phyloP scores from a whole-genome alignment of 148 eudicot species.

The Camellia sinensis region DNA sequence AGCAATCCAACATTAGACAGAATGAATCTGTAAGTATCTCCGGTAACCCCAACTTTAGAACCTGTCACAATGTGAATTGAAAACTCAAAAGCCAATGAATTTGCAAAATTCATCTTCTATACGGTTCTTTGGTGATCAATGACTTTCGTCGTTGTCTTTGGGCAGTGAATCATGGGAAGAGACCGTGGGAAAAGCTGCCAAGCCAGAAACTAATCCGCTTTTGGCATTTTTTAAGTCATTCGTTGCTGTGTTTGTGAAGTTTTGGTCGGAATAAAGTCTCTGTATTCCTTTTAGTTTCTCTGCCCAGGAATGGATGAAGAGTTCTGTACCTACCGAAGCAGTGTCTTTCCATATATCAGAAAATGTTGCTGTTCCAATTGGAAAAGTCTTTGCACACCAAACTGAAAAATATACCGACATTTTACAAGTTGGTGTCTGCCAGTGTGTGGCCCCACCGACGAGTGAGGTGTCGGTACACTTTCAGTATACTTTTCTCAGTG shows the following conservation, averaged over 20 bases:
- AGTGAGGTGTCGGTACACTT: too few relatives aligned
- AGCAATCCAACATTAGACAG: slow-evolving; percentile 48
- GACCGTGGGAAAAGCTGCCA: slow-evolving; percentile 26
- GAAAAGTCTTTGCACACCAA: not conserved
- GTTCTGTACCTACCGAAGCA: not conserved
- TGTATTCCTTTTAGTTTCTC: not conserved
- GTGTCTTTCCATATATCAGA: not conserved
- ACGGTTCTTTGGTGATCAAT: not conserved
- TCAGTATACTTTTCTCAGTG: too few relatives aligned
- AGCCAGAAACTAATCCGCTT: slow-evolving; percentile 46
- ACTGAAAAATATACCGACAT: too few relatives aligned
- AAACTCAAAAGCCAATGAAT: not conserved
- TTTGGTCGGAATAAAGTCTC: slow-evolving; percentile 47
- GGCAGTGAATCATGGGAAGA: slow-evolving; percentile 63
- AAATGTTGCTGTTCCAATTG: not conserved
- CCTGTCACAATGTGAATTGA: not conserved
- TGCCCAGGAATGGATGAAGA: not conserved
- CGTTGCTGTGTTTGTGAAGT: slow-evolving; percentile 49
- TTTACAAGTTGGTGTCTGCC: too few relatives aligned
- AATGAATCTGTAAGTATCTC: slow-evolving; percentile 29
- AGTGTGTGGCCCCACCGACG: too few relatives aligned
- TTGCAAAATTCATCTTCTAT: not conserved
- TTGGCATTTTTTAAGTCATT: slow-evolving; percentile 46
- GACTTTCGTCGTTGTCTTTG: not conserved
- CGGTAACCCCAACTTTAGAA: not conserved